Evolutionary conservation across 75 land plant genomes (phyloP), one percentile per base, ranked within the genome.

Genomic region (Cunninghamia lanceolata): DNA sequence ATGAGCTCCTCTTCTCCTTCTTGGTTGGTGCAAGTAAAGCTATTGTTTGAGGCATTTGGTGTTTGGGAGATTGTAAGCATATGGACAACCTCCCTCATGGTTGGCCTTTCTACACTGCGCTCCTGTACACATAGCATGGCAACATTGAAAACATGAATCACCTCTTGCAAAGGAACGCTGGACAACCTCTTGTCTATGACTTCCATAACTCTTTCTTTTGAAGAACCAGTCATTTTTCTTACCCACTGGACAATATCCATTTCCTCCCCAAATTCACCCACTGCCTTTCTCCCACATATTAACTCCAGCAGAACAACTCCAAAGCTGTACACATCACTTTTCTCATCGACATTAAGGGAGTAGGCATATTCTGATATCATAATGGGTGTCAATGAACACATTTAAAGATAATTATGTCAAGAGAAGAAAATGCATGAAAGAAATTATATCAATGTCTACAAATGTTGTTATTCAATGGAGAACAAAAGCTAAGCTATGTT

Each of bases 301-400:
- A 97, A 88, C 91, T 97, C 99, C 46, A 97, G 87, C 11, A 97
- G 86, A 34, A 97, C 99, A n/a, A 97, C 97, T n/a, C 99, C 99
- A 50, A 93, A 97, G 88, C 97, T 95, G 89, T 95, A 97, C 2
- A 97, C 94, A 84, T 97, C 99, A 75, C 96, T 93, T 90, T 97
- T 97, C 88, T 95, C 99, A 63, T 93, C 95, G 38, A 95, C 97
- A 56, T 91, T 95, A 71, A 97, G 84, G 25, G 99, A 94, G 85
- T 96, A 97, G 35, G 95, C 98, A 86, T 96, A 97, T 87, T 97
- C 99, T 95, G 91, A 89, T 90, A 82, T 16, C 38, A 47, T 4
- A 46, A 89, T 25, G 3, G 4, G 73, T 36, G 34, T 11, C 46
- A 21, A 82, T 6, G 15, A 14, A 28, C 39, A 36, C 32, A 53